Percentiles rank a stretch among this genome's conserved stretches.
Evolutionary conservation across 352 stramenopile species (phyloP).

Genomic region (Phytophthora pini): DNA sequence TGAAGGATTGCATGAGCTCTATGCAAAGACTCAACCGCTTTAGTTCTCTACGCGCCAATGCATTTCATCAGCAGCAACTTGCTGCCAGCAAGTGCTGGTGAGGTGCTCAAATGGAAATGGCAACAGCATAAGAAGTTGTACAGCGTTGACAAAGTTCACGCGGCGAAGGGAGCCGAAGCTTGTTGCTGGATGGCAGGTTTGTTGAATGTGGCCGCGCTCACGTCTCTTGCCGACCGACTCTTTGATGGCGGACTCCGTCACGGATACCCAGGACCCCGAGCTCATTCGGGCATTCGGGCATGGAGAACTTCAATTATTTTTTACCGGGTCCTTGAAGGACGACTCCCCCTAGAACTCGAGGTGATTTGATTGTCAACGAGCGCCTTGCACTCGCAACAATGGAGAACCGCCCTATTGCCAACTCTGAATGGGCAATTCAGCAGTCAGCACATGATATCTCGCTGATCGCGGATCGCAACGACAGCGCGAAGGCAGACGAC

Average conservation of each 20-base stretch:
- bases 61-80: not conserved
- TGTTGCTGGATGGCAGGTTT: constrained; percentile 7
- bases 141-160: not conserved
- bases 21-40: constrained; percentile 4
- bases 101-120: too few species aligned
- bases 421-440: constrained; percentile 1
- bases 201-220: constrained; percentile 5
- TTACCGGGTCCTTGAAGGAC: not conserved
- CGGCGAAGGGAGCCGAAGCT: constrained; percentile 16
- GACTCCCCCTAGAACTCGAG: not conserved
- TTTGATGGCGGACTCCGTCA: not conserved
- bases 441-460: constrained; percentile 21
- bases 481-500: constrained; percentile 5
- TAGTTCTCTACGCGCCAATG: constrained; percentile 1
- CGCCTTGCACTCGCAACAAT: not conserved
- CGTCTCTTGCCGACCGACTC: constrained; percentile 10
- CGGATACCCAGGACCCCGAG: too few species aligned
- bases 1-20: constrained; percentile 6
- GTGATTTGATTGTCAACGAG: not conserved
- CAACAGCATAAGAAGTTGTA: too few species aligned
- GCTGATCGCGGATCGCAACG: constrained; percentile 7
- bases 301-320: not conserved
- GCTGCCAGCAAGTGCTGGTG: too few species aligned
- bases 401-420: not conserved
- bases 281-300: too few species aligned